Evolutionary conservation across 2,329 filamentous ascomycete genomes (phyloP), one percentile per base, ranked within the genome.

Genomic region (Clathrospora elynae): DNA sequence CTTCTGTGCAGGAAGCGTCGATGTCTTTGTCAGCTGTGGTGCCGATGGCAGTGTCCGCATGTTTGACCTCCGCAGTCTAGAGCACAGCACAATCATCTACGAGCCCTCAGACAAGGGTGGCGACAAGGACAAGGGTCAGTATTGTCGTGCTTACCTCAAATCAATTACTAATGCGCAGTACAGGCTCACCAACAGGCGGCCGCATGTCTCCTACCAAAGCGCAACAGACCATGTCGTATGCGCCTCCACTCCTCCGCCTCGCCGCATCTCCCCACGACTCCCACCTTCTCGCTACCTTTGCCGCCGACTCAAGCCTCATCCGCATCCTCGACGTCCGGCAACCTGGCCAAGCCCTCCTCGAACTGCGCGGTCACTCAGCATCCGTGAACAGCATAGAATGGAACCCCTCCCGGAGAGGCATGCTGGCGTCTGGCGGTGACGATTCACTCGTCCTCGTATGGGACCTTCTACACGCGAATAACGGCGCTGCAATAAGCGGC

Each of bases 1-100:
- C 13, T 99, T 99, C 73, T 99, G 93, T 73, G 93, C 93, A 34
- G 93, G 95, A 58, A 96, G 90, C 60, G 90, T 96, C n/a, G 93
- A 99, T 63, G 91, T 97, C 1, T 99, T 99, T 69, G 93, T 97
- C 20, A 96, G 90, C 70, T 99, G 93, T 69, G 93, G 93, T 36
- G 92, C 95, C 42, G 93, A 99, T 67, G 93, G 93, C 25, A 97
- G 92, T 69, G 93, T 99, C 17, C 84, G 93, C 59, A 99, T 99
- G 93, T 99, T 99, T 72, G 93, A 99, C 71, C 77, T 99, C 49
- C 84, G 93, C 64, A 97, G 92, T 70, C 75, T 99, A 38, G 93
- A 99, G 68, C 93, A 99, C 70, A 96, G 91, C 55, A 99, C 93
- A 35, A 99, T 99, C 68, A 99, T 99, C 53, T 99, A 99, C 69